phyloP scores from a whole-genome alignment of 805 yeast genomes.

The Kazachstania viticola region DNA sequence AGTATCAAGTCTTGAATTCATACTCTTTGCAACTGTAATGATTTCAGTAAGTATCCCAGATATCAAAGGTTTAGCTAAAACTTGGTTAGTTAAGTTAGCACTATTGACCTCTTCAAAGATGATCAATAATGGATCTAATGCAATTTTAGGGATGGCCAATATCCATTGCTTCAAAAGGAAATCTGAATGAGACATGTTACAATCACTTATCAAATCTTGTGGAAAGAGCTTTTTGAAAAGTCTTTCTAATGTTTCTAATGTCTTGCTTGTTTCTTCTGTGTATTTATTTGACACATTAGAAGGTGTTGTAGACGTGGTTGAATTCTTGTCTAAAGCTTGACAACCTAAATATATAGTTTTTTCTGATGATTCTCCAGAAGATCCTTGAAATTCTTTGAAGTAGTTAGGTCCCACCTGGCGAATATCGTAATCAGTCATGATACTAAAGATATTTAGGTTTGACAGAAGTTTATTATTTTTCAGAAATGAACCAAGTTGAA shows the following conservation, averaged over 20 bases:
- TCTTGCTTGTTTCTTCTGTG: conserved; percentile 6
- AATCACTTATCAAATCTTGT: conserved; percentile 28
- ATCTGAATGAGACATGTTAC: conserved; percentile 27
- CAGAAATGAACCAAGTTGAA: conserved; percentile 57
- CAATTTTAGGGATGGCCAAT: conserved; percentile 61
- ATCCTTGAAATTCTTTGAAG: conserved; percentile 17
- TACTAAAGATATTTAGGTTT: conserved; percentile 33
- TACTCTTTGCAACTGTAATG: conserved; percentile 54
- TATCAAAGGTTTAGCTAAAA: conserved; percentile 70
- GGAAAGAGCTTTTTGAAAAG: conserved; percentile 14
- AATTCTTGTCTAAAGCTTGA: background rate
- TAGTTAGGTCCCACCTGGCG: conserved; percentile 26
- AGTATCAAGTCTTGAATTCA: conserved; percentile 60
- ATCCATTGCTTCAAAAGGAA: conserved; percentile 71
- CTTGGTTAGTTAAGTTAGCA: conserved; percentile 41
- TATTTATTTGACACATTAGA: conserved; percentile 3
- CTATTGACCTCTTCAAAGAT: conserved; percentile 60
- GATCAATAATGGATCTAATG: conserved; percentile 66
- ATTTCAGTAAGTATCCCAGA: conserved; percentile 68
- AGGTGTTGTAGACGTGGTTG: conserved; percentile 1
- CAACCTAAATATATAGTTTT: conserved; percentile 6
- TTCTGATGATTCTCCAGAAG: conserved; percentile 21
- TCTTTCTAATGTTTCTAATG: conserved; percentile 10
- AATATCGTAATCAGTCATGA: conserved; percentile 50
- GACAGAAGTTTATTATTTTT: conserved; percentile 26